Evolutionary conservation across 2,329 filamentous ascomycete species (phyloP).

Genomic region (Cladophialophora exuberans): DNA sequence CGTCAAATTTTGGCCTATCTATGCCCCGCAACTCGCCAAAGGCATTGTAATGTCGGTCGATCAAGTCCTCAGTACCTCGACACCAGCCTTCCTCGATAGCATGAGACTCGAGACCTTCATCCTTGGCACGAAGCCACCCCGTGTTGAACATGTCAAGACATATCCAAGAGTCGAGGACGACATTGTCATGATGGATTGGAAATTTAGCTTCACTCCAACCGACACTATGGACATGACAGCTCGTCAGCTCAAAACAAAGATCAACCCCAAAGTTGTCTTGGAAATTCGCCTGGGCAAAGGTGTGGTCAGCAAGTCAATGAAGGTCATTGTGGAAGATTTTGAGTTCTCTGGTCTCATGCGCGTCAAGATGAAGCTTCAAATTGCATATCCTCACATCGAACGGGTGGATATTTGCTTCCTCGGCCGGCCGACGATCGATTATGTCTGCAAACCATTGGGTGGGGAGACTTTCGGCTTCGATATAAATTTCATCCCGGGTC

Average conservation of each 20-base stretch:
- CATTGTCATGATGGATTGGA: constrained; percentile 98
- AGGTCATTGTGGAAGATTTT: constrained; percentile 98
- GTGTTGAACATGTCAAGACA: constrained; percentile 96
- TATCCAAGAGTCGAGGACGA: constrained; percentile 96
- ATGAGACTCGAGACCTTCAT: constrained; percentile 92
- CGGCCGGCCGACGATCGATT: constrained; percentile 86
- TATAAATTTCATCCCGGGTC: constrained; percentile 96
- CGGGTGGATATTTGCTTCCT: constrained; percentile 94
- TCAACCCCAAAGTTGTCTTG: constrained; percentile 94
- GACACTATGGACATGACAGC: constrained; percentile 90
- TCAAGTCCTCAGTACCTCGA: constrained; percentile 90
- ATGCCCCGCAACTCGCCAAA: constrained; percentile 88
- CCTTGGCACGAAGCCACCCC: constrained; percentile 89
- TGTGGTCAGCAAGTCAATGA: constrained; percentile 93
- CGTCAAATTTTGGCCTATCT: constrained; percentile 99
- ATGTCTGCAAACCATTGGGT: constrained; percentile 95
- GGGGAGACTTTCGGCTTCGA: constrained; percentile 96
- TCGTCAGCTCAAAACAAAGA: constrained; percentile 87
- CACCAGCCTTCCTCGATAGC: constrained; percentile 89
- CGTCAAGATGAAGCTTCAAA: constrained; percentile 94
- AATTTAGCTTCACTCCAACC: constrained; percentile 98
- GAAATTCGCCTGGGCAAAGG: constrained; percentile 95
- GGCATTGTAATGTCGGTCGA: constrained; percentile 94
- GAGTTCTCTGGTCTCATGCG: constrained; percentile 94
- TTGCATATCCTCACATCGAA: constrained; percentile 94